Conservation (phyloP, 2,329 filamentous ascomycete genomes). For the Pseudocercospora crystallina region DNA sequence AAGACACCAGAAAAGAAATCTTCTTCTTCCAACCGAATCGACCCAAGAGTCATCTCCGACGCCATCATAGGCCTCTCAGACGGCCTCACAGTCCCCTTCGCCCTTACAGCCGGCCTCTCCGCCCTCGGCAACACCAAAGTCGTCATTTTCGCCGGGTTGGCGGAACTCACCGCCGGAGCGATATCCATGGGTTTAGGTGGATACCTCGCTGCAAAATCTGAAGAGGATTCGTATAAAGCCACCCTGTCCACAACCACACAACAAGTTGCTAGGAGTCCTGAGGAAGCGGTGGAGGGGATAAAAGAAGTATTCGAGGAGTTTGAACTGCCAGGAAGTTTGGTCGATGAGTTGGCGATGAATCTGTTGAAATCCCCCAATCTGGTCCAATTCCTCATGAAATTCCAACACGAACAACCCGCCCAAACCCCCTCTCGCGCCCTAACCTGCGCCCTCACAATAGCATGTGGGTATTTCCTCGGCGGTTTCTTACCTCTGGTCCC, state of each 20-base stretch:
- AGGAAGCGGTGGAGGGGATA: too few species aligned
- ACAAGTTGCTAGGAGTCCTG: too few species aligned
- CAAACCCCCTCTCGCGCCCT: slow-evolving; percentile 43
- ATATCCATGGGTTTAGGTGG: slow-evolving; percentile 46
- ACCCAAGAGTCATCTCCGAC: slow-evolving; percentile 47
- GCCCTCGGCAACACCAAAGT: slow-evolving; percentile 40
- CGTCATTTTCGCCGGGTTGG: slow-evolving; percentile 43
- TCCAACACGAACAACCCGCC: slow-evolving; percentile 49
- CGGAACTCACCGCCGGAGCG: slow-evolving; percentile 42
- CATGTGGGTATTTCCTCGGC: slow-evolving; percentile 67
- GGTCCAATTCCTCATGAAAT: slow-evolving; percentile 49
- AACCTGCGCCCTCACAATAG: slow-evolving; percentile 63
- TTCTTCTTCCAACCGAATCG: slow-evolving; percentile 19
- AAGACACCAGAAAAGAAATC: neutral
- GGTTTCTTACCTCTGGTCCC: slow-evolving; percentile 70
- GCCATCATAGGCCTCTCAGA: slow-evolving; percentile 45
- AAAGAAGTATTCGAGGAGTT: too few species aligned
- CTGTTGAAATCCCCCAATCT: slow-evolving; percentile 26
- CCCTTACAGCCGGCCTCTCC: slow-evolving; percentile 43
- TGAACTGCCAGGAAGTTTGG: too few species aligned
- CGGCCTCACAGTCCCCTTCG: slow-evolving; percentile 46
- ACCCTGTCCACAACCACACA: too few species aligned
- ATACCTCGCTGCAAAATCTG: slow-evolving; percentile 49
- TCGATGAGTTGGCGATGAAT: too few species aligned
- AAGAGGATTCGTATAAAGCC: slow-evolving; percentile 48